Conservation (phyloP, 805 yeast species). For the Candida railenensis region DNA sequence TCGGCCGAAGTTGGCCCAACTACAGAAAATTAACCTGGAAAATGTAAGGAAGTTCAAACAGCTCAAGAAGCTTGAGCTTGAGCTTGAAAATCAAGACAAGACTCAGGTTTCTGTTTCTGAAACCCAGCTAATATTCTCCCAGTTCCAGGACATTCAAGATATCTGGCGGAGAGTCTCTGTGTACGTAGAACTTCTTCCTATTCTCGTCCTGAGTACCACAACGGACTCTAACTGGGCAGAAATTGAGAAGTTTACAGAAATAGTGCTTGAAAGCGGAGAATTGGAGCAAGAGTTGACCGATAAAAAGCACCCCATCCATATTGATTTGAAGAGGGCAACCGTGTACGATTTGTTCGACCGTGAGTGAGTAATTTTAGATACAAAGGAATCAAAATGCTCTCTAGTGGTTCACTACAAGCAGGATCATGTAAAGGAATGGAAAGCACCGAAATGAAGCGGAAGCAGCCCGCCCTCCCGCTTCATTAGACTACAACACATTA, state of each 20-base stretch:
- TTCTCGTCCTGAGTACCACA: slow-evolving; percentile 15
- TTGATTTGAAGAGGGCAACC: slow-evolving; percentile 21
- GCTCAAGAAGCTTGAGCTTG: background rate
- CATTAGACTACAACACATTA: no score
- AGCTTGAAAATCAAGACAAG: background rate
- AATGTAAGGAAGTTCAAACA: background rate
- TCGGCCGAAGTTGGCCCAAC: background rate
- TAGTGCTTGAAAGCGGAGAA: slow-evolving; percentile 26
- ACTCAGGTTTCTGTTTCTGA: background rate
- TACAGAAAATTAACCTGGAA: background rate
- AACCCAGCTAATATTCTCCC: background rate
- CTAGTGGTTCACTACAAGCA: no score
- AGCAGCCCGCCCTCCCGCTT: no score
- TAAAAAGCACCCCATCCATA: background rate
- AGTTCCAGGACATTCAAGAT: slow-evolving; percentile 2
- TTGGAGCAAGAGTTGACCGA: background rate
- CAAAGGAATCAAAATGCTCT: no score
- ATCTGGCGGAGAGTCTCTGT: background rate
- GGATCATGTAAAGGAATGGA: no score
- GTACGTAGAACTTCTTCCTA: slow-evolving; percentile 1
- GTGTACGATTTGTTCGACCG: slow-evolving; percentile 4
- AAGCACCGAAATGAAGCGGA: no score
- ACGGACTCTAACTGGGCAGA: slow-evolving; percentile 29
- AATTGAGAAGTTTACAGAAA: slow-evolving; percentile 24
- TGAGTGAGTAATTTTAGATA: background rate